A percentile compares a stretch with the other conserved stretches of the same genome.
Conservation (phyloP, 345 rosid genomes). For the Eucalyptus victrix region DNA sequence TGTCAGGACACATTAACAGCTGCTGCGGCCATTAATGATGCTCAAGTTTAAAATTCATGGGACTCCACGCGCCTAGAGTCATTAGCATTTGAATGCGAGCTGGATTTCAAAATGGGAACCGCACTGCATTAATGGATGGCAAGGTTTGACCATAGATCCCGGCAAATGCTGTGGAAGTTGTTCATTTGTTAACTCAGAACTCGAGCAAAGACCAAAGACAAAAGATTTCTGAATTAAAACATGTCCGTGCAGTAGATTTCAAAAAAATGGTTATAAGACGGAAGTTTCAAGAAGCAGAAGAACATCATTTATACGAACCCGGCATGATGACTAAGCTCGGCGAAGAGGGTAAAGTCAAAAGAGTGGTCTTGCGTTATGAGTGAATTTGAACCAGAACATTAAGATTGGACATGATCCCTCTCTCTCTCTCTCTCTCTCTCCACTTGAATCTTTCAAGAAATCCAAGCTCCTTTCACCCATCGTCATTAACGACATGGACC, state of each 20-base stretch:
- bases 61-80: neutral
- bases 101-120: neutral
- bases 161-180: neutral
- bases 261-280: neutral
- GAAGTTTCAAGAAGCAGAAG: neutral
- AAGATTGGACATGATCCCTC: neutral
- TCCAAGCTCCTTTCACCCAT: neutral
- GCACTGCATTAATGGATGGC: neutral
- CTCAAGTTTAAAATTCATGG: neutral
- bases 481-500: neutral
- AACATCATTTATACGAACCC: neutral
- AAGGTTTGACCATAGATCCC: neutral
- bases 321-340: neutral
- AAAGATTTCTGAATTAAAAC: neutral
- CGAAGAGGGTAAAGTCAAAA: neutral
- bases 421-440: neutral
- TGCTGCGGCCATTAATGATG: neutral
- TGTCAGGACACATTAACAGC: neutral
- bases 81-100: neutral
- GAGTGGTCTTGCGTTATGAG: neutral
- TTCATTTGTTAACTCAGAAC: neutral
- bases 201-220: neutral
- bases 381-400: neutral
- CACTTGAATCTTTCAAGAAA: neutral
- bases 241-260: neutral